phyloP scores from a whole-genome alignment of 306 rosid species.

The Medicago arabica region DNA sequence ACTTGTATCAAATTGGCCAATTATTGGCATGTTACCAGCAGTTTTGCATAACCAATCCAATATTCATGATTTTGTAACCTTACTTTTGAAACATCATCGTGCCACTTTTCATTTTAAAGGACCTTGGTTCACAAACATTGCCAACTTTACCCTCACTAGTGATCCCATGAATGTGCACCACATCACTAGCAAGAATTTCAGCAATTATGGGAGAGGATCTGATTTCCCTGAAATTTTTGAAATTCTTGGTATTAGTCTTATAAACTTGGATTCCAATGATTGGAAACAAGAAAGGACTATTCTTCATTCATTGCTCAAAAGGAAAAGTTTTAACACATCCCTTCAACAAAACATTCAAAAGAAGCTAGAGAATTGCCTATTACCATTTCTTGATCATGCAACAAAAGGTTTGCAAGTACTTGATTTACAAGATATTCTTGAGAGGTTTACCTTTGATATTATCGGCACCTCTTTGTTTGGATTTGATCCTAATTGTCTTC shows the following conservation, averaged over 20 bases:
- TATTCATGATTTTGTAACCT: constrained; percentile 35
- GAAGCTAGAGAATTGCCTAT: constrained; percentile 40
- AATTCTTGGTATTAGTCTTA: constrained; percentile 30
- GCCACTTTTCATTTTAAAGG: constrained; percentile 45
- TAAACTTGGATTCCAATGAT: constrained; percentile 14
- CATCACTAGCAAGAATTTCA: constrained; percentile 30
- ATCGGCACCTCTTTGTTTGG: constrained; percentile 40
- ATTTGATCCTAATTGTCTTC: constrained; percentile 42
- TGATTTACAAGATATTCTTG: constrained; percentile 50
- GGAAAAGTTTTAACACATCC: not conserved
- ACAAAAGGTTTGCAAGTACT: not conserved
- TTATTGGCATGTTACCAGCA: constrained; percentile 39
- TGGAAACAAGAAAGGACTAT: constrained; percentile 32
- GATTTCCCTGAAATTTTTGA: constrained; percentile 38
- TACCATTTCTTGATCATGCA: constrained; percentile 46
- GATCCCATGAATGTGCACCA: constrained; percentile 53
- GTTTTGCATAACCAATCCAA: constrained; percentile 1
- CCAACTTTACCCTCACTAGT: constrained; percentile 21
- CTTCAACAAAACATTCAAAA: not conserved
- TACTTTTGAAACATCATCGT: constrained; percentile 6
- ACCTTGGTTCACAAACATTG: constrained; percentile 43
- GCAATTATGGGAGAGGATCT: constrained; percentile 35
- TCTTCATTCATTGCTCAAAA: constrained; percentile 11
- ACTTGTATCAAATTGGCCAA: constrained; percentile 28
- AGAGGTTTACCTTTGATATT: constrained; percentile 37